Evolutionary conservation across 2,329 filamentous ascomycete species (phyloP), one percentile per base, ranked within the genome.

Genomic region (Colletotrichum lentis): DNA sequence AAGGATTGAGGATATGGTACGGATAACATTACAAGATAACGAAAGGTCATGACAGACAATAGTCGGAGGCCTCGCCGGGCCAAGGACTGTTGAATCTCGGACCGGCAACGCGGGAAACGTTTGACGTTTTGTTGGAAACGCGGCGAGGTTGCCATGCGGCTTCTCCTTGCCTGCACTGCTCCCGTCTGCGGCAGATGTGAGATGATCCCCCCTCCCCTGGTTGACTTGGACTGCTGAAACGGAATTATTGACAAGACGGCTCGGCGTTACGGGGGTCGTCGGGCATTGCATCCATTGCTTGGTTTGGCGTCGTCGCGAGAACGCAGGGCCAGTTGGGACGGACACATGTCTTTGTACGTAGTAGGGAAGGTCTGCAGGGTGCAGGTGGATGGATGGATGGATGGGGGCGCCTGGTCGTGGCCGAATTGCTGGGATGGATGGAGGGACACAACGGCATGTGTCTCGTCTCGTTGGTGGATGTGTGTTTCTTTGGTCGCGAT

Each of bases 111-210:
- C 27, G 54, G 61, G 44, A 16, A 37, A 20, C 41, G 61, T 67
- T 67, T 67, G 61, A 67, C 49, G 47, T 59, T 35, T 64, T 59
- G 61, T 64, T 44, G 47, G 65, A 64, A 64, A 64, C 52, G 39
- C 46, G 59, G 52, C 46, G 61, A 35, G 47, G 37, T 50, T 27
- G 16, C 24, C 53, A 67, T 55, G 57, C 57, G 50, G 44, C 22
- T 14, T 35, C 37, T 27, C 24, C 24, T 35, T 10, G 31, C 31
- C 31, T 35, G 31, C 31, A 18, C 11, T 39, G 2, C 20, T 55
- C 62, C 41, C 41, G 43, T 47, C 41, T 31, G 60, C 54, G 54
- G 61, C 61, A 59, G 47, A 64, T 12, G 61, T 35, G 31, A 35
- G 31, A 35, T 35, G 31, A 35, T 7, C 31, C 31, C 49, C 31